phyloP scores from a whole-genome alignment of 495 filamentous ascomycete genomes.

The Neurospora cerealis region DNA sequence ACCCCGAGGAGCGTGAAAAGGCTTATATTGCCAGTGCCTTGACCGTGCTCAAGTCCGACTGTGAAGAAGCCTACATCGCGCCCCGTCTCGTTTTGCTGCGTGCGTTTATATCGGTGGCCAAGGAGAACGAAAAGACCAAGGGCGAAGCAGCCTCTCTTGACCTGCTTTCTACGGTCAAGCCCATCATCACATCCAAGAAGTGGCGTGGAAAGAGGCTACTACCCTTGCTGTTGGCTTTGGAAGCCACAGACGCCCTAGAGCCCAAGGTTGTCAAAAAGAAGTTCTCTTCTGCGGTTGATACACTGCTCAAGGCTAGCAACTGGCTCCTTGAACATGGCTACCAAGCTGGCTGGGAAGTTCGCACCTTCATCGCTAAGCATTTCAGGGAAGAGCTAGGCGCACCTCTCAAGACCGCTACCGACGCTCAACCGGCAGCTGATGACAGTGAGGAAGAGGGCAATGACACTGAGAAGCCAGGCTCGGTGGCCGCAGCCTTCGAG shows the following conservation, averaged over 20 bases:
- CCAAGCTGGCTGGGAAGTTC: conserved; percentile 28
- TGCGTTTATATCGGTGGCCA: conserved; percentile 8
- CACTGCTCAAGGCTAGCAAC: conserved; percentile 20
- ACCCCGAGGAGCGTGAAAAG: conserved; percentile 24
- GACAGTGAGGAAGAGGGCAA: not conserved
- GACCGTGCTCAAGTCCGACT: conserved; percentile 13
- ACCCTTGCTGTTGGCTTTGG: conserved; percentile 11
- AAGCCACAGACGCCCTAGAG: conserved; percentile 11
- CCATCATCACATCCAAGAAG: conserved; percentile 4
- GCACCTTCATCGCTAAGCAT: conserved; percentile 26
- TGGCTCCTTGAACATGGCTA: conserved; percentile 16
- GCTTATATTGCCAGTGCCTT: conserved; percentile 21
- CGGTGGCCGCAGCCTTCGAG: conserved; percentile 3
- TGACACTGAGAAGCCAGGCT: not conserved
- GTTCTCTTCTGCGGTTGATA: not conserved
- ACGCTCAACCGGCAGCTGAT: not conserved
- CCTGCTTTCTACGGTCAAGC: conserved; percentile 5
- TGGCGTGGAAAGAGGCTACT: conserved; percentile 7
- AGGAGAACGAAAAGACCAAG: not conserved
- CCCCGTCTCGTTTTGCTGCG: conserved; percentile 10
- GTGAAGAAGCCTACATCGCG: conserved; percentile 12
- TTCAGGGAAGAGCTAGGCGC: conserved; percentile 9
- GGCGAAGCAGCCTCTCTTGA: not conserved
- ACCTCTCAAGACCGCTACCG: conserved; percentile 12
- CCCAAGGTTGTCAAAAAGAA: conserved; percentile 1